Evolutionary conservation across 2,329 filamentous ascomycete species (phyloP).

Genomic region (Exophiala mesophila): DNA sequence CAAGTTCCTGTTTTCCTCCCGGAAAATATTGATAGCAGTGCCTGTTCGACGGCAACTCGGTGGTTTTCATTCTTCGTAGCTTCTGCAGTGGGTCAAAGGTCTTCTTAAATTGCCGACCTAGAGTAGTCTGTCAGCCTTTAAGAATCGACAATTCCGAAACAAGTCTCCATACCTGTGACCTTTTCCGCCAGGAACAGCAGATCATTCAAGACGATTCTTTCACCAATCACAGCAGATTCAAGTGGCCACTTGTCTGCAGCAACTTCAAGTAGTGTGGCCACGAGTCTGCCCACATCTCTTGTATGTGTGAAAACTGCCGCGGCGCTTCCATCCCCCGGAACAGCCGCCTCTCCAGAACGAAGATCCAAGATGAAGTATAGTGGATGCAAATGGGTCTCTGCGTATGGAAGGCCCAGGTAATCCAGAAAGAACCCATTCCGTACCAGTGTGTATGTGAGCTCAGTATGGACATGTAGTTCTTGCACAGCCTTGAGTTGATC

Average conservation of each 20-base stretch:
- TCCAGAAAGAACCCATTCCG: conserved; percentile 31
- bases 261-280: conserved; percentile 1
- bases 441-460: conserved; percentile 29
- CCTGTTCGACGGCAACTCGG: conserved; percentile 1
- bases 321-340: conserved; percentile 7
- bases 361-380: conserved; percentile 7
- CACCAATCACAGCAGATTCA: neutral
- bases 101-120: conserved; percentile 1
- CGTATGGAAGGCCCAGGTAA: conserved; percentile 30
- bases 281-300: conserved; percentile 7
- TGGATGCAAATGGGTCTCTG: conserved; percentile 18
- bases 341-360: neutral
- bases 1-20: conserved; percentile 2
- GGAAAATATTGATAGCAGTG: conserved; percentile 1
- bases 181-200: neutral
- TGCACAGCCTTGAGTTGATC: conserved; percentile 1
- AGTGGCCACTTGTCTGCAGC: conserved; percentile 1
- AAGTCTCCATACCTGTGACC: conserved; percentile 1
- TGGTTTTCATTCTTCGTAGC: conserved; percentile 1
- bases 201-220: conserved; percentile 3
- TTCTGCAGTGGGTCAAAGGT: neutral
- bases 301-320: conserved; percentile 6
- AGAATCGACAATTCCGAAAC: neutral
- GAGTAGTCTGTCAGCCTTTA: neutral
- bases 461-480: conserved; percentile 15